Conservation (phyloP, 441 rosid genomes). For the Erodium chrysanthum region DNA sequence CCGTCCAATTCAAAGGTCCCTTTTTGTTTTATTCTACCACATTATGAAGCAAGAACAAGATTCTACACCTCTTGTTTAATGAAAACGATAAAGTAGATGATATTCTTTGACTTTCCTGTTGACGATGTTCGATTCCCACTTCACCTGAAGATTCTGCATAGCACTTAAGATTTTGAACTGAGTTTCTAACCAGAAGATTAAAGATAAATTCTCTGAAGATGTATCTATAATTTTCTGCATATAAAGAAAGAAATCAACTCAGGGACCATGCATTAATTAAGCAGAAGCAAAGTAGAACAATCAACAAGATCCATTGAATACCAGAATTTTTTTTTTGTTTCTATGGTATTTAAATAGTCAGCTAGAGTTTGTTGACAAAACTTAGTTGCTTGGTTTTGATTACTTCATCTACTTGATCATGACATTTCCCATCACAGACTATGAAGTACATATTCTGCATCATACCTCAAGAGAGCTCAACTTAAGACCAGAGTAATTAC, state of each 20-base stretch:
- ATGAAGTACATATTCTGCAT: too few relatives aligned
- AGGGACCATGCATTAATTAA: neutral
- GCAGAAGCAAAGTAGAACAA: neutral
- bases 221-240: neutral
- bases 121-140: neutral
- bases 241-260: neutral
- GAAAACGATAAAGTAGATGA: neutral
- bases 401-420: neutral
- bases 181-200: neutral
- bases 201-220: neutral
- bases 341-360: neutral
- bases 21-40: slow-evolving; percentile 1
- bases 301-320: neutral
- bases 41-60: slow-evolving; percentile 1
- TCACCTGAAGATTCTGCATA: neutral
- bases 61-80: neutral
- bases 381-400: neutral
- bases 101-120: neutral
- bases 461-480: neutral
- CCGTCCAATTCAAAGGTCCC: neutral
- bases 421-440: neutral
- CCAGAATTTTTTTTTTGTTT: neutral
- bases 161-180: too few relatives aligned
- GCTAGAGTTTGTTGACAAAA: neutral
- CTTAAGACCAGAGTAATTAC: neutral